Base-by-base conservation (phyloP, 179 eudicot species). In the Silene vulgaris region DNA sequence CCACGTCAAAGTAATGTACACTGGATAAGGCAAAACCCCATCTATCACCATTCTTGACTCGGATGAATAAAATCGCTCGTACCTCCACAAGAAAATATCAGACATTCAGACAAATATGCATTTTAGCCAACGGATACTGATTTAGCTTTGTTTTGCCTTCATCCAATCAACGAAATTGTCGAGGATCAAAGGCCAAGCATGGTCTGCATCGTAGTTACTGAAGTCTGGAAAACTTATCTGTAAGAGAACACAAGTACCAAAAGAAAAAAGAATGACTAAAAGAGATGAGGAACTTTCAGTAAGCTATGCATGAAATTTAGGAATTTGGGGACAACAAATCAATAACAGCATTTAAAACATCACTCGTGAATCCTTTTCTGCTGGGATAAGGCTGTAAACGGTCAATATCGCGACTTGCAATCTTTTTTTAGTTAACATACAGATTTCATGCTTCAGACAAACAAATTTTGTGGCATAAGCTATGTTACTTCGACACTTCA, bases 91-190 rank as follows among this genome's bases (percentile, higher is more conserved):
- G 48, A 28, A 52, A 37, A 59, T 3, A 50, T 32, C 35, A 77
- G 71, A 45, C 69, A 37, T 28, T 45, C 43, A 45, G 37, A 29
- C 14, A 32, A 12, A 30, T 64, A 17, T 68, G 21, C 7, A 26
- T 21, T 43, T 37, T 17, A 11, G 59, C 60, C 50, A 26, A 28
- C 11, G 14, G 61, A 57, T 1, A 5, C 40, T 40, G 45, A 35
- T 78, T 77, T 75, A 83, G 65, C 80, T 72, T 75, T 84, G 85
- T 82, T 89, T 92, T 62, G 85, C 90, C 82, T 84, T 88, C 86
- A 94, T 78, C 97, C 97, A 92, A 16, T 94, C 97, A 63, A 90
- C 97, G 85, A 92, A 94, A 74, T 92, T 90, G 90, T 94, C 98
- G 74, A 94, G 72, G 74, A 94, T 84, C 90, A 89, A 86, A 3